Base-by-base conservation (phyloP, 1,139 yeast species). In the Taiozyma sp. region DNA sequence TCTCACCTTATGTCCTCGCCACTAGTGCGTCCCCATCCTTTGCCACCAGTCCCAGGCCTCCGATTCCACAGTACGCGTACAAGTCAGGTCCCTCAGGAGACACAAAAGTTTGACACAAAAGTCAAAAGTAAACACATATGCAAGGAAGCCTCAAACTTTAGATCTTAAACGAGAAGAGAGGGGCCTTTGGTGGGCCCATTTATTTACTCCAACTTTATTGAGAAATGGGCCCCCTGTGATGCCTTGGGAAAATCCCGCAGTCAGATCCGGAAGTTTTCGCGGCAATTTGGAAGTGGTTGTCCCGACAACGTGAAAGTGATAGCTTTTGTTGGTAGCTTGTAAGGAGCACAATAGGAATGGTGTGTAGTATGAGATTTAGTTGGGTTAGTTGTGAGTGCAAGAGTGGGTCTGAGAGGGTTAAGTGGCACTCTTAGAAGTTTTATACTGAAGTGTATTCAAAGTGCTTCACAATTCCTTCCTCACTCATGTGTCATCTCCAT, bases 401-500 rank as follows among this genome's bases (percentile, higher is more conserved):
- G 26, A 24, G 26, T 24, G 3, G 26, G 26, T 4, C 5, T 5
- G 7, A 24, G 26, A 24, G 26, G 26, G 5, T 2, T 24, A 24
- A 24, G 5, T 24, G 26, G 3, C 2, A 24, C 26, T 24, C 26
- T 24, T 6, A 24, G 26, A 2, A 24, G 5, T 24, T 24, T 3
- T 24, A 6, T 24, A 24, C 26, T 24, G 26, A 24, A 24, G 26
- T 24, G 26, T 24, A 24, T 28, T 28, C 30, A n/a, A 28, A 28
- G 30, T 28, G 30, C 30, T 28, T 10, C 6, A 9, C 11, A 8
- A 7, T 8, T 28, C 35, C 35, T 14, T 32, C 8, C 46, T 30
- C 19, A 32, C 42, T 16, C 19, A 37, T 44, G 46, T 37, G 46
- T 37, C 46, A 44, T n/a, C 35, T 24, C n/a, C 5, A 26, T n/a